phyloP scores from a whole-genome alignment of 768 basidiomycete genomes.

The Paxillus involutus region DNA sequence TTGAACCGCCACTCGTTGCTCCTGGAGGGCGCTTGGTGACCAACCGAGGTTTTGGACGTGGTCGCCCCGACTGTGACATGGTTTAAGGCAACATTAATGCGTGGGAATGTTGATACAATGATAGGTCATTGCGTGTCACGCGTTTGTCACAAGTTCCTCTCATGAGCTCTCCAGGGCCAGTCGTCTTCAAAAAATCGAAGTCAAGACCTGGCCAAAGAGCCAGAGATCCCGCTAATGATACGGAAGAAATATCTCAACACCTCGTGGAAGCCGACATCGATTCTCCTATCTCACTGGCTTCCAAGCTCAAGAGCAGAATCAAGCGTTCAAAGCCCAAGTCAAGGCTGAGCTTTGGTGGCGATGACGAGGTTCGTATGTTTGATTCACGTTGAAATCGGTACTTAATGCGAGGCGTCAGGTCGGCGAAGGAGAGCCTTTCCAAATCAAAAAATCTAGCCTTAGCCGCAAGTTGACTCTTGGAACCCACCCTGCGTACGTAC shows the following conservation, averaged over 20 bases:
- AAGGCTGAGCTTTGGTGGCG: slow-evolving; percentile 75
- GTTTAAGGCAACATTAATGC: slow-evolving; percentile 12
- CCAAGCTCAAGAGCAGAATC: slow-evolving; percentile 70
- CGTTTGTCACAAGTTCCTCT: slow-evolving; percentile 13
- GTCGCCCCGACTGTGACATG: slow-evolving; percentile 34
- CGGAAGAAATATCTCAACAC: slow-evolving; percentile 16
- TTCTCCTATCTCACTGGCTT: slow-evolving; percentile 59
- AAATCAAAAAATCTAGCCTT: slow-evolving; percentile 79
- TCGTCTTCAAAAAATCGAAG: slow-evolving; percentile 46
- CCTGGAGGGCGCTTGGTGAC: slow-evolving; percentile 28
- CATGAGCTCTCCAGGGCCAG: slow-evolving; percentile 9
- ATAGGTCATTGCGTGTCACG: slow-evolving; percentile 15
- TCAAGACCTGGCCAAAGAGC: slow-evolving; percentile 39
- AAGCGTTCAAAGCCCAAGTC: slow-evolving; percentile 68
- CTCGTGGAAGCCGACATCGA: slow-evolving; percentile 37
- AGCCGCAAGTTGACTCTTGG: slow-evolving; percentile 65
- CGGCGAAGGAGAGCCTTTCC: slow-evolving; percentile 62
- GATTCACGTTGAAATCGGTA: slow-evolving; percentile 2
- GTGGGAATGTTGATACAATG: slow-evolving; percentile 25
- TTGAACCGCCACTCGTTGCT: slow-evolving; percentile 5
- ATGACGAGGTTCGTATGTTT: slow-evolving; percentile 53
- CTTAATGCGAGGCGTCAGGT: slow-evolving; percentile 43
- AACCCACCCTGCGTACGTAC: slow-evolving; percentile 49
- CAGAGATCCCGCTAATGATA: slow-evolving; percentile 29
- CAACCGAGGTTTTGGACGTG: slow-evolving; percentile 55